Base-by-base conservation (phyloP, 2,329 filamentous ascomycete genomes). In the Monilinia laxa region DNA sequence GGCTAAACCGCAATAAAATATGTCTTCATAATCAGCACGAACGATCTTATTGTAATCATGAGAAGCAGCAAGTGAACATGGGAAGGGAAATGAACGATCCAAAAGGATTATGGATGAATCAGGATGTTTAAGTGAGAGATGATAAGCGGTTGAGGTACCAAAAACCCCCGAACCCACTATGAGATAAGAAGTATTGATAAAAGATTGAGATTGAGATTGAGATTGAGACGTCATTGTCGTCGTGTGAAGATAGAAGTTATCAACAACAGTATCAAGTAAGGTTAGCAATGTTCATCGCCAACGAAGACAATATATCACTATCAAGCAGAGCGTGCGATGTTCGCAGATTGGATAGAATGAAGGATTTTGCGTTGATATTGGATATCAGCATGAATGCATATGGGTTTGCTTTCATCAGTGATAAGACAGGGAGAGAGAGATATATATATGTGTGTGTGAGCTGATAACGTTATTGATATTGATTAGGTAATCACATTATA, bases 11-110 rank as follows among this genome's bases (percentile, higher is more conserved):
- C 81, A 83, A 76, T 87, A 87, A 11, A 85, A 78, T 0, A 80
- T 75, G 69, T 82, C 81, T 58, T 81, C 79, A 75, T 87, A 87
- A 71, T 87, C 85, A 20, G 83, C 83, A 67, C 85, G 82, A 12
- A 87, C 79, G 57, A 87, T 82, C 70, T 87, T 87, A 75, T 85
- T 87, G 77, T 84, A 81, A 75, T 87, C 85, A 72, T 85, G 85
- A 0, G 84, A 86, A 3, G 85, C 84, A 11, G 82, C 83, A 52
- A 74, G 67, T 1, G 74, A 72, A n/a, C 77, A 78, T 2, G 81
- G 80, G 28, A 68, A 71, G 14, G 73, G 72, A 2, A 75, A 70
- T 9, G 67, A 69, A 14, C 79, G 78, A 71, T 85, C 82, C 31
- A 84, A 71, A 7, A 84, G 73, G 1, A 76, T 79, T 63, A 84